Base-by-base conservation (phyloP, 2,329 filamentous ascomycete species). In the Diplodia mutila region DNA sequence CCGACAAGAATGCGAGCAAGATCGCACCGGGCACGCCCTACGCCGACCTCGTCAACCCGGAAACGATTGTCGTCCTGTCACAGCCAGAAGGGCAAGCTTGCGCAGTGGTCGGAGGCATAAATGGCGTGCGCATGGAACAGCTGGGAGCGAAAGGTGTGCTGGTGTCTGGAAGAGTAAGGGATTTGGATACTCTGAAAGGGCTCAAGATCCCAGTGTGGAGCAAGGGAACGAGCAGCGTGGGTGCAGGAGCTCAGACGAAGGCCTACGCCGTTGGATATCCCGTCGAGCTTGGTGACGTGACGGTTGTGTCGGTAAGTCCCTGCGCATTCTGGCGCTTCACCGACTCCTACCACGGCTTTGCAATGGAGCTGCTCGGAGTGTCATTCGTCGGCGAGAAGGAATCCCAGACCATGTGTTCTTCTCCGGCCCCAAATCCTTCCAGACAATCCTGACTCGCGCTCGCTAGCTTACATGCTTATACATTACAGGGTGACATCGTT, bases 41-140 rank as follows among this genome's bases (percentile, higher is more conserved):
- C 85, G 89, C 89, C 46, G 91, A 94, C 77, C 79, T 87, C 51
- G 85, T 87, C 1, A 78, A 85, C 29, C 80, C 84, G 0, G 85
- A 83, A 8, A 90, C 87, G 1, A 83, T 93, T 65, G 86, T 89
- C 4, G 80, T 93, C 4, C 84, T 93, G 68, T 85, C 87, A 69
- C 90, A 93, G 73, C 89, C 90, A 0, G 73, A 81, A 0, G 84
- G 82, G 0, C 90, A 92, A 75, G 84, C 83, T 63, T 92, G 91
- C 77, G 91, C 91, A 6, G 85, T 91, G 8, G 84, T 91, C 6
- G 91, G 91, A n/a, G 91, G 91, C 21, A 91, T 93, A 70, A 91
- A 93, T 85, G 91, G 89, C 5, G 81, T 86, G 34, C 83, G 91
- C 23, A 90, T 93, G 85, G 87, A 88, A 72, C 76, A 84, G 16